Base-by-base conservation (phyloP, 1,139 yeast genomes). In the Hemisphaericaspora lyxosophila region DNA sequence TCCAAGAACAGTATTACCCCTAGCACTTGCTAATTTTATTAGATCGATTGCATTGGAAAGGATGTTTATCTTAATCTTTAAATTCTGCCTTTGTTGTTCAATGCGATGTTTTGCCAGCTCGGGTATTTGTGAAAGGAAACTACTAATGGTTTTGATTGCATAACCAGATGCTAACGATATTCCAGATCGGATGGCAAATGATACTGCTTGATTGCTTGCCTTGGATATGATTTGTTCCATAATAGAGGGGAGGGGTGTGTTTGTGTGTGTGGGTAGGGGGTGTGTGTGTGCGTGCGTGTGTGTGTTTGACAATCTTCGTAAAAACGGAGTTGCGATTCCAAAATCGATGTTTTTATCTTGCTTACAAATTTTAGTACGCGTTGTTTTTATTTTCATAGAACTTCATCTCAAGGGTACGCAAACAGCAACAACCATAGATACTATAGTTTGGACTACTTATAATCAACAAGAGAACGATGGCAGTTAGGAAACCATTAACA, bases 111-210 rank as follows among this genome's bases (percentile, higher is more conserved):
- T 72, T 43, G 82, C 84, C 15, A 69, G 65, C 30, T 69, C 77
- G 0, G 94, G 92, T 18, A 84, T 72, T 42, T 73, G 71, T 26
- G 76, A 82, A 35, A 84, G 63, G 45, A 83, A 73, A 36, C 71
- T 74, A 13, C 80, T 60, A 13, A 85, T 76, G 0, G 86, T 79
- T 45, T 78, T 80, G 37, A 85, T 73, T 14, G 92, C 92, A 60
- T 80, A 85, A 0, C 85, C 81, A 0, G 90, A 80, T 0, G 94
- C 95, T 24, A 85, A 53, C 0, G 89, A 80, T 18, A 85, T 78
- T 0, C 94, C 89, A 1, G 92, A 84, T 41, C 85, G 66, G 29
- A 85, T 80, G 8, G 94, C 95, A 62, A 85, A 83, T 2, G 89
- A 77, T 7, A 85, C 87, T 1, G 88, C 88, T 48, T 85, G 92